Percentiles rank a stretch among this genome's conserved stretches.
phyloP scores from a whole-genome alignment of 116 monocot species.

The Papilionanthe hybrid region DNA sequence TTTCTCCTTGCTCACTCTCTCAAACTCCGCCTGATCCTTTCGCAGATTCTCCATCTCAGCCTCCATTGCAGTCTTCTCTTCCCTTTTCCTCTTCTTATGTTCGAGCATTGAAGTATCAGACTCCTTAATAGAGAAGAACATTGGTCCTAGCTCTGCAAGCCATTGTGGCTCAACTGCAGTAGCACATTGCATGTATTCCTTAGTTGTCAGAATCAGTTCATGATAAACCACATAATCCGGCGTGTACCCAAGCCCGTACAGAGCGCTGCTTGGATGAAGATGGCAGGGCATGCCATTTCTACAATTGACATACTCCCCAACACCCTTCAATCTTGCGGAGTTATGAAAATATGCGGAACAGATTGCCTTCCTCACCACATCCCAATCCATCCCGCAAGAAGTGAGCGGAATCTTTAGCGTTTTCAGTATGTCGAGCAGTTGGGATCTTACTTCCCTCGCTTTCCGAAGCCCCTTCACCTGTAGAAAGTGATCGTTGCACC shows the following conservation, averaged over 20 bases:
- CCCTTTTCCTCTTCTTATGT: constrained; percentile 86
- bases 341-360: constrained; percentile 98
- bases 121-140: constrained; percentile 93
- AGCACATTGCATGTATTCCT: constrained; percentile 95
- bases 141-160: constrained; percentile 86
- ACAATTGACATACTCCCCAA: constrained; percentile 87
- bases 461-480: constrained; percentile 89
- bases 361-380: constrained; percentile 91
- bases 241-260: constrained; percentile 79
- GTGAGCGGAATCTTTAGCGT: constrained; percentile 64
- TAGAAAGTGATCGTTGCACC: constrained; percentile 90
- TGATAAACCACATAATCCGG: constrained; percentile 93
- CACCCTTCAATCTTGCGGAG: constrained; percentile 76
- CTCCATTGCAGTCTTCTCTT: constrained; percentile 87
- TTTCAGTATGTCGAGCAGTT: constrained; percentile 87
- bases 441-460: constrained; percentile 89
- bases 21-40: constrained; percentile 56
- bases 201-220: constrained; percentile 69
- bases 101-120: constrained; percentile 83
- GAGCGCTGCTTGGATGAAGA: constrained; percentile 84
- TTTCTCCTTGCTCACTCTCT: constrained; percentile 28
- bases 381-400: constrained; percentile 83
- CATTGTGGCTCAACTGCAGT: constrained; percentile 91
- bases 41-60: constrained; percentile 89
- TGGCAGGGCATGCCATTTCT: constrained; percentile 96